Conservation (phyloP, 495 filamentous ascomycete genomes). For the Penicillium verhagenii region DNA sequence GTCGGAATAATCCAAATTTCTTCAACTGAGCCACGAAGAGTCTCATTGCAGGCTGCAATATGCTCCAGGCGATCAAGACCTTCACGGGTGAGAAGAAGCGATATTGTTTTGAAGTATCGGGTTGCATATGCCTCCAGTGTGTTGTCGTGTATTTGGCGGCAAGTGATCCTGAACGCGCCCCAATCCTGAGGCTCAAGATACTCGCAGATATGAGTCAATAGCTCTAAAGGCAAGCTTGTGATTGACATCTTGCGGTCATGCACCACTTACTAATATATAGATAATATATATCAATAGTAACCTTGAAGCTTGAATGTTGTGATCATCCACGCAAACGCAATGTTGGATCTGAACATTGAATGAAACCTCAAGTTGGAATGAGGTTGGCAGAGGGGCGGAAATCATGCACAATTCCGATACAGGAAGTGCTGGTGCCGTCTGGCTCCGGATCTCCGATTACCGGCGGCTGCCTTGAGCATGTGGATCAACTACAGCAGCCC, state of each 20-base stretch:
- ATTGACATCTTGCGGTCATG: slow-evolving; percentile 8
- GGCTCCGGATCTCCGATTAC: too few species aligned
- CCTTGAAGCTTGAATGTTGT: too few species aligned
- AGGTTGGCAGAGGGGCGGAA: too few species aligned
- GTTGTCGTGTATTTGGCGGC: background rate
- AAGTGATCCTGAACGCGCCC: slow-evolving; percentile 6
- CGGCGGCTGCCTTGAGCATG: too few species aligned
- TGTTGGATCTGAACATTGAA: too few species aligned
- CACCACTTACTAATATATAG: too few species aligned
- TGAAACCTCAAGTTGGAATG: too few species aligned
- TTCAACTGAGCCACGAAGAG: background rate
- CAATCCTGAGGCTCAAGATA: slow-evolving; percentile 6
- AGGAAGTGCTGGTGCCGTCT: too few species aligned
- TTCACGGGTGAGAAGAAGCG: slow-evolving; percentile 7
- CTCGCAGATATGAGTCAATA: slow-evolving; percentile 5
- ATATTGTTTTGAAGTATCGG: slow-evolving; percentile 2
- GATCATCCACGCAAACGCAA: too few species aligned
- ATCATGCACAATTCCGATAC: too few species aligned
- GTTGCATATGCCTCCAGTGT: slow-evolving; percentile 8
- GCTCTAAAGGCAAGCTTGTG: slow-evolving; percentile 2
- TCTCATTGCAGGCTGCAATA: slow-evolving; percentile 3
- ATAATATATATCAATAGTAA: too few species aligned
- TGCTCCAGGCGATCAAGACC: background rate
- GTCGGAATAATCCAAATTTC: slow-evolving; percentile 5
- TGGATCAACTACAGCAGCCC: too few species aligned